Evolutionary conservation across 768 basidiomycete genomes (phyloP).

Genomic region (Galerina marginata): DNA sequence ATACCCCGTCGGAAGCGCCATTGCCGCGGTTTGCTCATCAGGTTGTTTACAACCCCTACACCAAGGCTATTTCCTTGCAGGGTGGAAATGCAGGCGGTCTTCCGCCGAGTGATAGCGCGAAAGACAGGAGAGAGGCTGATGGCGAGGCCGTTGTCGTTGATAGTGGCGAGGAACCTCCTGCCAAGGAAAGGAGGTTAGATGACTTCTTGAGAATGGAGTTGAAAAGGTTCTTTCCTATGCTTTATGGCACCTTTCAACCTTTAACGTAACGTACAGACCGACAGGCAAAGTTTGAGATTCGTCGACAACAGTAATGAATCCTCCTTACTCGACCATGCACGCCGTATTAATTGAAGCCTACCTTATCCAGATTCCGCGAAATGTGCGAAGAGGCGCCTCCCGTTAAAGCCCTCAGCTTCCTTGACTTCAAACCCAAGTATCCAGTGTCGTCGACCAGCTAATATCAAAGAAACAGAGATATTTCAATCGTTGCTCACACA

Average conservation of each 20-base stretch:
- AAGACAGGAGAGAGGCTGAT: slow-evolving; percentile 24
- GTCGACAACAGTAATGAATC: slow-evolving; percentile 70
- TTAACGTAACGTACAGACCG: slow-evolving; percentile 50
- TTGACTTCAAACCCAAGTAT: slow-evolving; percentile 64
- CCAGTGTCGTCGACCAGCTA: slow-evolving; percentile 65
- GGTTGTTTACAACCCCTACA: slow-evolving; percentile 69
- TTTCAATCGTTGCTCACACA: slow-evolving; percentile 74
- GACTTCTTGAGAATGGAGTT: slow-evolving; percentile 83
- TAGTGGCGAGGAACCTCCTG: slow-evolving; percentile 29
- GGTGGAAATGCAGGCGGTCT: slow-evolving; percentile 71
- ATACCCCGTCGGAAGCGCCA: slow-evolving; percentile 44
- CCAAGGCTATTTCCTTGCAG: slow-evolving; percentile 67
- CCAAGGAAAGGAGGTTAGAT: slow-evolving; percentile 59
- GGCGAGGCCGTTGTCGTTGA: slow-evolving; percentile 21
- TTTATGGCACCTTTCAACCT: not conserved
- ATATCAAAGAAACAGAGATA: slow-evolving; percentile 60
- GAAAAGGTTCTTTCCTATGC: slow-evolving; percentile 51
- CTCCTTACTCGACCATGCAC: not conserved
- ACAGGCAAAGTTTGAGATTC: slow-evolving; percentile 64
- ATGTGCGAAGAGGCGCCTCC: slow-evolving; percentile 70
- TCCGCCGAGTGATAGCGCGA: slow-evolving; percentile 10
- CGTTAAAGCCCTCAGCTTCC: slow-evolving; percentile 71
- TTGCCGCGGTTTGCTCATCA: slow-evolving; percentile 78
- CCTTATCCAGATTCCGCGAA: slow-evolving; percentile 70
- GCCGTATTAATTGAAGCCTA: not conserved